Conservation (phyloP, 495 filamentous ascomycete genomes). For the Delitschia confertaspora region DNA sequence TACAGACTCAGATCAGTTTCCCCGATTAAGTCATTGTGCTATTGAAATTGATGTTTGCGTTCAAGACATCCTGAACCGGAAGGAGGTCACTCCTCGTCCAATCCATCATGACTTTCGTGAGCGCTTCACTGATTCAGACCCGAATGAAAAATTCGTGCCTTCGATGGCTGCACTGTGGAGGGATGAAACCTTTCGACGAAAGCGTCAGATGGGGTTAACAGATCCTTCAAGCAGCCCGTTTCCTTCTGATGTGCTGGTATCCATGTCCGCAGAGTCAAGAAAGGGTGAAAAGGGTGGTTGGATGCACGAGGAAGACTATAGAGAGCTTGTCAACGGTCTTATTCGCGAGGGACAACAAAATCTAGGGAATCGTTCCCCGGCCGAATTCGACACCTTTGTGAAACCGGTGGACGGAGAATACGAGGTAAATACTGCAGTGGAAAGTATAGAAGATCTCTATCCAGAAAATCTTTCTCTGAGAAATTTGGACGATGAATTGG, state of each 20-base stretch:
- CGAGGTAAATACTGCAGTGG: constrained; percentile 60
- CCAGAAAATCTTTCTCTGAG: constrained; percentile 59
- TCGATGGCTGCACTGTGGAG: constrained; percentile 93
- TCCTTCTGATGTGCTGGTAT: constrained; percentile 65
- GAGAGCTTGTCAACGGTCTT: constrained; percentile 50
- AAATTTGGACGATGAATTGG: too few species aligned
- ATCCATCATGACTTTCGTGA: constrained; percentile 88
- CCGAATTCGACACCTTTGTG: constrained; percentile 59
- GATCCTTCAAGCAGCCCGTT: constrained; percentile 64
- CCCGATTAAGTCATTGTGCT: constrained; percentile 74
- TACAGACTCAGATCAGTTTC: constrained; percentile 52
- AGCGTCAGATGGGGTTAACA: constrained; percentile 52
- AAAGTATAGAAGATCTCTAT: constrained; percentile 81
- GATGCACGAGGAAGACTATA: constrained; percentile 86
- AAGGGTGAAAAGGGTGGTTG: constrained; percentile 60
- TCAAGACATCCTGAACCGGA: constrained; percentile 79
- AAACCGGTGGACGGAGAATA: constrained; percentile 43
- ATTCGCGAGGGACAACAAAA: constrained; percentile 56
- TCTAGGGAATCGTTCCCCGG: constrained; percentile 40
- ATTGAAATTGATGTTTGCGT: constrained; percentile 84
- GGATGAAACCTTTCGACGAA: constrained; percentile 76
- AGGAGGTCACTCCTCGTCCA: constrained; percentile 57
- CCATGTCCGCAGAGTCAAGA: constrained; percentile 75
- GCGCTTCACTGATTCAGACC: constrained; percentile 49
- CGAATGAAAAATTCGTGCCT: constrained; percentile 72